phyloP scores from a whole-genome alignment of 352 stramenopile species.

The Thraustotheca clavata region DNA sequence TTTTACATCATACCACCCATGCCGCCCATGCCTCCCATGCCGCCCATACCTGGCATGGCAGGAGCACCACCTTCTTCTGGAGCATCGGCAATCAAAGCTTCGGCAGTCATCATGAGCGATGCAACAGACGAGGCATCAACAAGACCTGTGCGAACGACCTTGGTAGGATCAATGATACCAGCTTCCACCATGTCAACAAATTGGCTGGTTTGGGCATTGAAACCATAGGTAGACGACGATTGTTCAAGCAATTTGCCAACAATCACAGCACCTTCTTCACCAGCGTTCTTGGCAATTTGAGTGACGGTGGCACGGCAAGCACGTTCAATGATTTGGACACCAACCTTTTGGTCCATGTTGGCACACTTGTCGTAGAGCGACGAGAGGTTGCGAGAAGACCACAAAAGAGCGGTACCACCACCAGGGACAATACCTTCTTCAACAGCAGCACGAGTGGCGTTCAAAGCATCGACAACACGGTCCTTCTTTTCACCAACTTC shows the following conservation, averaged over 20 bases:
- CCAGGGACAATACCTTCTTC: conserved; percentile 99
- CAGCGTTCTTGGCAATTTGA: conserved; percentile 98
- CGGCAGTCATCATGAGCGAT: conserved; percentile 99
- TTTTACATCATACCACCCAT: conserved; percentile 81
- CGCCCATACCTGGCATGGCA: conserved; percentile 56
- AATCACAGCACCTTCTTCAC: conserved; percentile 96
- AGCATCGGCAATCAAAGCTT: conserved; percentile 97
- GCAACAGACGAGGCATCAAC: conserved; percentile 98
- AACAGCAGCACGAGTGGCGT: conserved; percentile 97
- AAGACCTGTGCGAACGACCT: conserved; percentile 98
- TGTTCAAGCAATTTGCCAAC: conserved; percentile 98
- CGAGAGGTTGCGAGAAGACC: conserved; percentile 91
- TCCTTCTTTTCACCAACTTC: conserved; percentile 99
- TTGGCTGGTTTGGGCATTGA: conserved; percentile 95
- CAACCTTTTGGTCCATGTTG: conserved; percentile 98
- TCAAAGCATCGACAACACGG: conserved; percentile 98
- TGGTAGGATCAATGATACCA: conserved; percentile 97
- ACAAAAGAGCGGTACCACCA: conserved; percentile 96
- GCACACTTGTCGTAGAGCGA: conserved; percentile 77
- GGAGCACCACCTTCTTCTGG: conserved; percentile 67
- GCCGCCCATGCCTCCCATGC: conserved; percentile 45
- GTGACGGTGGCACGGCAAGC: conserved; percentile 91
- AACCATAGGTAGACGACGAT: conserved; percentile 88
- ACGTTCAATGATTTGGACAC: conserved; percentile 95
- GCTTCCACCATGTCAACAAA: conserved; percentile 98